Base-by-base conservation (phyloP, 75 land plant genomes). In the Pinus albicaulis region DNA sequence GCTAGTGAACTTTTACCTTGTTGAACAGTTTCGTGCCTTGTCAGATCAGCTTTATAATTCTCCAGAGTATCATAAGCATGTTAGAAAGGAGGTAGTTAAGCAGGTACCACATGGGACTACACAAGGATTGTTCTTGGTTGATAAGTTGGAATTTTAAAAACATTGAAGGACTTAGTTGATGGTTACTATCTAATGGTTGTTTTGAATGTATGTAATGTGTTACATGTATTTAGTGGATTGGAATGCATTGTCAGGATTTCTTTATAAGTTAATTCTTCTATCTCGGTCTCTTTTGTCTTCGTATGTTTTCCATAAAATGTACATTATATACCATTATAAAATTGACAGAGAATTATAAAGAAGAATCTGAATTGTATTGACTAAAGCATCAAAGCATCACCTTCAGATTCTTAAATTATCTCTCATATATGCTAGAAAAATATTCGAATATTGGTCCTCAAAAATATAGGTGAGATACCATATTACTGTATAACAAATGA, bases 41-140 rank as follows among this genome's bases (percentile, higher is more conserved):
- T 92, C 98, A 70, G 98, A 95, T 82, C 98, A 95, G 84, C 74
- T 95, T 14, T 93, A 89, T 76, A 86, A 83, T 24, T 85, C 88
- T 75, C 87, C 96, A 57, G 96, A 95, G 15, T 84, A 93, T 74
- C 98, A 95, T 78, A 95, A 90, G 80, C 87, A 90, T 91, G 93
- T 95, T 36, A 81, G 98, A 76, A 95, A 89, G 83, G 56, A 79
- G 68, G 84, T 92, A 59, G 77, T 89, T 41, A 93, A 93, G 80
- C 98, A 95, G 96, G 98, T 91, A 61, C 38, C 41, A 68, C 41
- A 68, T n/a, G 2, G 10, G 22, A 41, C 2, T 68, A 68, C 24
- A 41, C n/a, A 68, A 68, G n/a, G 71, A n/a, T 68, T 10, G 17
- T 68, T 11, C n/a, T 3, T 38, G 10, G 11, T 68, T 68, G 8